A percentile compares a stretch with the other conserved stretches of the same genome.
These are phyloP conservation scores for Sporodiniella umbellata DNA, from an alignment of 371 early-diverging fungal species.

Conservation along the genomic window DNA sequence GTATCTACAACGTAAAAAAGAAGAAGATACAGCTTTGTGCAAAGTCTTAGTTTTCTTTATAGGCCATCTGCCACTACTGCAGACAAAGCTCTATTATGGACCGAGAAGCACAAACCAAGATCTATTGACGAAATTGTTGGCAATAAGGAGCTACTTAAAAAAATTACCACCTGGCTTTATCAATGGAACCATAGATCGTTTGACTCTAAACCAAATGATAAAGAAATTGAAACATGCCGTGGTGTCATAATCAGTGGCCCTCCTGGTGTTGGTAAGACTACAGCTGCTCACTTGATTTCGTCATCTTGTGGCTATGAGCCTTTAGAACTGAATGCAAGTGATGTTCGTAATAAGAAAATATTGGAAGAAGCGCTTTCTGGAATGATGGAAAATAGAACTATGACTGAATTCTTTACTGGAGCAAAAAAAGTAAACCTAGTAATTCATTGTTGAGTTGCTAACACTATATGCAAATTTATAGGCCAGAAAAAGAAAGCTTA, in stretches of 20 bases:
- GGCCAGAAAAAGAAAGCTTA: conserved; percentile 54
- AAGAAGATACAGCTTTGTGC: conserved; percentile 1
- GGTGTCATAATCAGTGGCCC: conserved; percentile 95
- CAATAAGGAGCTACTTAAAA: conserved; percentile 76
- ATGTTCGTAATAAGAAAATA: conserved; percentile 90
- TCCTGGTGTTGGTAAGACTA: conserved; percentile 99
- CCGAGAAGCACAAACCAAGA: conserved; percentile 95
- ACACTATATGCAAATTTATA: conserved; percentile 1
- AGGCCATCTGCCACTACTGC: too few species aligned
- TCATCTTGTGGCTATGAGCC: conserved; percentile 77
- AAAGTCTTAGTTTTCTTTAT: too few species aligned
- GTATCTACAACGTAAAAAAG: not conserved
- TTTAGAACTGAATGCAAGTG: conserved; percentile 99
- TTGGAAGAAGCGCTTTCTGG: conserved; percentile 63
- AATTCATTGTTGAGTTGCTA: too few species aligned
- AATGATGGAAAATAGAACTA: conserved; percentile 63
- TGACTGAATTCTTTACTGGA: conserved; percentile 62
- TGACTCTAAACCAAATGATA: conserved; percentile 9
- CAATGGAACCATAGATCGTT: conserved; percentile 20
- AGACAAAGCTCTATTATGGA: conserved; percentile 63
- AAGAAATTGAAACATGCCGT: conserved; percentile 31
- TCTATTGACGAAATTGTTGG: conserved; percentile 87
- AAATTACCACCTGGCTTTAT: conserved; percentile 17
- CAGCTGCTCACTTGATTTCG: conserved; percentile 90
- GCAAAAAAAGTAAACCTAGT: not conserved